These are phyloP conservation scores for Plasmodium berghei DNA, from an alignment of 169 alveolate species.

Conservation along the genomic window DNA sequence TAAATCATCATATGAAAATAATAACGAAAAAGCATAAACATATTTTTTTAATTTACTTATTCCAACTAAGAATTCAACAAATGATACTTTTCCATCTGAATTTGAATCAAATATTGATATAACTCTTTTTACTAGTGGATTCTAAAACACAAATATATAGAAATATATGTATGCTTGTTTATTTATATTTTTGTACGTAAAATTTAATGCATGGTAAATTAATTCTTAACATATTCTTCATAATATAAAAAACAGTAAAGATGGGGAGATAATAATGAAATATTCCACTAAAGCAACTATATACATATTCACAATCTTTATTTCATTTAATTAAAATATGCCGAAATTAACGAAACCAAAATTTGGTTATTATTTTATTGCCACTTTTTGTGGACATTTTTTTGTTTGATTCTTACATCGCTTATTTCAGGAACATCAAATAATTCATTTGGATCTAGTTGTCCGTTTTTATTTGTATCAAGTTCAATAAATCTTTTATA, in stretches of 20 bases:
- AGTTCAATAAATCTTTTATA: slow-evolving; percentile 93
- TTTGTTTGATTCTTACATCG: slow-evolving; percentile 78
- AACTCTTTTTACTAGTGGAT: slow-evolving; percentile 97
- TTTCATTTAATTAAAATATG: no score
- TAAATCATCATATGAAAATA: background rate
- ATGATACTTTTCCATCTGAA: slow-evolving; percentile 96
- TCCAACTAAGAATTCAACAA: slow-evolving; percentile 97
- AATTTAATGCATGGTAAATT: no score
- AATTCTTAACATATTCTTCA: no score
- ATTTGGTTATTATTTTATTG: no score
- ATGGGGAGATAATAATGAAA: no score
- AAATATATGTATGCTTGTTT: slow-evolving; percentile 10
- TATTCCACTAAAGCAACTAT: no score
- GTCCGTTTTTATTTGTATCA: slow-evolving; percentile 94
- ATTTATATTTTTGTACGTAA: background rate
- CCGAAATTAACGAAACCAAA: no score
- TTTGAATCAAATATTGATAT: slow-evolving; percentile 95
- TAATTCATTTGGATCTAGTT: slow-evolving; percentile 95
- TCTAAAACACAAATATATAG: slow-evolving; percentile 77
- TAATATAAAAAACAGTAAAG: no score
- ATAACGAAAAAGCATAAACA: background rate
- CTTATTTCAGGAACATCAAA: slow-evolving; percentile 96
- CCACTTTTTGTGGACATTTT: no score
- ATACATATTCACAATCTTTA: no score
- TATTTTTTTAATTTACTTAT: slow-evolving; percentile 83